A percentile compares a stretch with the other conserved stretches of the same genome.
Conservation (phyloP, 495 filamentous ascomycete species). For the Aspergillus funiculosus region DNA sequence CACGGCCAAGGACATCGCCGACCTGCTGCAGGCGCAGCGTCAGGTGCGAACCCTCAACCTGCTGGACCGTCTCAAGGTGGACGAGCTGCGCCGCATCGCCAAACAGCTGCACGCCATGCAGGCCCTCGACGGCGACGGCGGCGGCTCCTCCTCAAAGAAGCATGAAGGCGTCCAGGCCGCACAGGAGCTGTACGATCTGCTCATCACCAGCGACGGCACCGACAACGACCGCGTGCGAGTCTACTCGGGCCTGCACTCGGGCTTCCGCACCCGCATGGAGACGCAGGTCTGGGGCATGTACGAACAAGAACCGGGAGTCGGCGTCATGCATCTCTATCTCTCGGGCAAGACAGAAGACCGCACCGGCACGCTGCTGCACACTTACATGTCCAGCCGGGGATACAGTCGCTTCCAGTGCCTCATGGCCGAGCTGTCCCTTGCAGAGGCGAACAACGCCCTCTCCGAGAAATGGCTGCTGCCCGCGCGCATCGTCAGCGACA, state of each 20-base stretch:
- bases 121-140: background rate
- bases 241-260: conserved; percentile 17
- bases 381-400: conserved; percentile 36
- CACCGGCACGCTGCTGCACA: conserved; percentile 24
- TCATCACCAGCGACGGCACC: conserved; percentile 4
- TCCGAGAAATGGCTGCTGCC: conserved; percentile 26
- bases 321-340: conserved; percentile 12
- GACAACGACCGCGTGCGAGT: conserved; percentile 12
- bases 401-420: conserved; percentile 41
- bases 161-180: background rate
- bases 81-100: conserved; percentile 9
- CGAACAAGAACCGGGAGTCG: conserved; percentile 5
- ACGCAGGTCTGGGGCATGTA: conserved; percentile 15
- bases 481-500: conserved; percentile 29
- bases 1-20: conserved; percentile 12
- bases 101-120: conserved; percentile 3
- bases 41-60: conserved; percentile 14
- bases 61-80: conserved; percentile 11
- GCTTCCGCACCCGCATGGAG: conserved; percentile 16
- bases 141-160: background rate
- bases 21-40: conserved; percentile 13
- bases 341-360: conserved; percentile 13
- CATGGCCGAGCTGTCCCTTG: conserved; percentile 34
- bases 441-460: conserved; percentile 15
- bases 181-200: conserved; percentile 8